phyloP scores from a whole-genome alignment of 208 protist genomes.

The Leishmania aethiopica region DNA sequence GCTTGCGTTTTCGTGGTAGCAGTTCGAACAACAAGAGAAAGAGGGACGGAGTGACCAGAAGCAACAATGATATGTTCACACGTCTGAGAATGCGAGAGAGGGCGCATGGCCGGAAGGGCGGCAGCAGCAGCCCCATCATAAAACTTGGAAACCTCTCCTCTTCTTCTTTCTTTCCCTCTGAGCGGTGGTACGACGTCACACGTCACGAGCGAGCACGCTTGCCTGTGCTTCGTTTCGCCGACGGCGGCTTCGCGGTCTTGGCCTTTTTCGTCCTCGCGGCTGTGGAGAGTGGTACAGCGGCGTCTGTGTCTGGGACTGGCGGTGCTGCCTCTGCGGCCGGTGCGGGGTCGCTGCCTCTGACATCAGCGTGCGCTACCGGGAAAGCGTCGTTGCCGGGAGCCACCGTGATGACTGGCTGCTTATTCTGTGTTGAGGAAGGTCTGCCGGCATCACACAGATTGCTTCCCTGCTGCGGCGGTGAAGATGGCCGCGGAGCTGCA shows the following conservation, averaged over 20 bases:
- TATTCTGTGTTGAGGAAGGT: background rate
- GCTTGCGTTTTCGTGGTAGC: background rate
- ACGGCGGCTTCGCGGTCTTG: background rate
- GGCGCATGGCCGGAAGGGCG: background rate
- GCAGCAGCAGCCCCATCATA: background rate
- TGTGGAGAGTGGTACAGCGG: background rate
- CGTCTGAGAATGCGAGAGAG: background rate
- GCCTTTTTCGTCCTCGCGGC: background rate
- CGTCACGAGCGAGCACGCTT: slow-evolving; percentile 17
- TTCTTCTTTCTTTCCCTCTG: too few relatives aligned
- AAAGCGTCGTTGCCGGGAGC: background rate
- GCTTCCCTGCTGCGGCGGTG: background rate
- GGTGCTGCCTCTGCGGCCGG: background rate
- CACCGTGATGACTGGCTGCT: background rate
- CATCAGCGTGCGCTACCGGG: background rate
- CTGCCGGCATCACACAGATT: background rate
- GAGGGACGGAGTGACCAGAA: background rate
- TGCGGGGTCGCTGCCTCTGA: background rate
- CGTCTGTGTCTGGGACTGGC: background rate
- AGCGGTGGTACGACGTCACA: background rate
- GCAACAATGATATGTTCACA: background rate
- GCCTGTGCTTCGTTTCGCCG: slow-evolving; percentile 1
- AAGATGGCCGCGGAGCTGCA: background rate
- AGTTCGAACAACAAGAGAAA: background rate
- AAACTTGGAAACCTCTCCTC: background rate